A percentile compares a stretch with the other conserved stretches of the same genome.
phyloP scores from a whole-genome alignment of 2,329 filamentous ascomycete species.

The Phialemonium atrogriseum region DNA sequence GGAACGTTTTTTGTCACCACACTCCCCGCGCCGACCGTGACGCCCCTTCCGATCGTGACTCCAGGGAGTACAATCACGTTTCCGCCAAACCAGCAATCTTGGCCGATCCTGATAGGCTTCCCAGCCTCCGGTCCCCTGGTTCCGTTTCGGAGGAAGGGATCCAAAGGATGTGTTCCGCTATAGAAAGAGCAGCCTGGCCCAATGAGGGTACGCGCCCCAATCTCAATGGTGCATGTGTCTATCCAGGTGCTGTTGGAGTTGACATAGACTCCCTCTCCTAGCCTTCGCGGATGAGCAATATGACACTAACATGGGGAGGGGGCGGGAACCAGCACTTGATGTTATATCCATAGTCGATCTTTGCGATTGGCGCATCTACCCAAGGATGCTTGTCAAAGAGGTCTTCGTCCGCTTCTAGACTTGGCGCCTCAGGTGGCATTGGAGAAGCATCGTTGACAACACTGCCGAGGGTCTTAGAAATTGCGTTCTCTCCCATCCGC shows the following conservation, averaged over 20 bases:
- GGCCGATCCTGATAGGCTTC: constrained; percentile 64
- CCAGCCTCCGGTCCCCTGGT: constrained; percentile 67
- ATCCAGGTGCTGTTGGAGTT: constrained; percentile 68
- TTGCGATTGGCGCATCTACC: constrained; percentile 57
- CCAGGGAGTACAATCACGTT: constrained; percentile 65
- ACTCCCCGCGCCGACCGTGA: constrained; percentile 69
- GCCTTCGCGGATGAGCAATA: constrained; percentile 18
- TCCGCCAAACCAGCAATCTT: constrained; percentile 76
- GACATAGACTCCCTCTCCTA: constrained; percentile 66
- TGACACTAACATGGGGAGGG: background rate
- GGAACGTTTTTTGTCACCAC: constrained; percentile 75
- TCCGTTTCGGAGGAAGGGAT: constrained; percentile 66
- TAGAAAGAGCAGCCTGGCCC: constrained; percentile 74
- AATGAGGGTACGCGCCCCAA: constrained; percentile 70
- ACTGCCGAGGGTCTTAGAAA: constrained; percentile 28
- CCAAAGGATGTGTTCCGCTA: constrained; percentile 67
- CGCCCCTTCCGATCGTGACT: constrained; percentile 68
- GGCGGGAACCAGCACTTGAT: constrained; percentile 35
- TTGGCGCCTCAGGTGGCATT: constrained; percentile 50
- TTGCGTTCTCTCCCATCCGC: too few relatives aligned
- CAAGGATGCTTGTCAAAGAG: constrained; percentile 58
- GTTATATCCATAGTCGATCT: constrained; percentile 72
- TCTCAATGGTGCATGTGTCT: constrained; percentile 65
- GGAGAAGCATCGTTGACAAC: constrained; percentile 54
- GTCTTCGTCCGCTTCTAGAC: constrained; percentile 54